Conservation (phyloP, 768 basidiomycete species). For the Cystofilobasidium capitatum region DNA sequence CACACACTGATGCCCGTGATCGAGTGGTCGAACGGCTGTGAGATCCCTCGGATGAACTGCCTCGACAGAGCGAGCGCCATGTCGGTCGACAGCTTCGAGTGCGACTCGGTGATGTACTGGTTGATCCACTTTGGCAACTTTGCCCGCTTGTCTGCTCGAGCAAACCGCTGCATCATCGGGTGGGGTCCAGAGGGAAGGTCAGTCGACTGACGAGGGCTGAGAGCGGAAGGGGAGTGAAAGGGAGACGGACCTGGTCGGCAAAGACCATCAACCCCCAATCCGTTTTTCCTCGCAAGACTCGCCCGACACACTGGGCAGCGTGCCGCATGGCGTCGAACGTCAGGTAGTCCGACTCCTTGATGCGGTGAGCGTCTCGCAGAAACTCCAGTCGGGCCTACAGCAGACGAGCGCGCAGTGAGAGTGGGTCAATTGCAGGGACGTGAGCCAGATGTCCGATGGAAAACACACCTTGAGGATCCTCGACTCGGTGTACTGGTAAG, state of each 20-base stretch:
- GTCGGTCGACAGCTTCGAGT: constrained; percentile 93
- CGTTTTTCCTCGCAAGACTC: constrained; percentile 93
- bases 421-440: background rate
- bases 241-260: constrained; percentile 75
- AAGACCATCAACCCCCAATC: constrained; percentile 99
- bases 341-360: constrained; percentile 94
- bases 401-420: background rate
- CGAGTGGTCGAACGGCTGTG: constrained; percentile 93
- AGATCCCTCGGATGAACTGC: constrained; percentile 95
- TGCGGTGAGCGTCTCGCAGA: constrained; percentile 93
- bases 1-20: constrained; percentile 89
- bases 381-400: constrained; percentile 77
- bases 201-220: background rate
- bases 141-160: constrained; percentile 49
- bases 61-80: constrained; percentile 93
- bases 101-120: constrained; percentile 96
- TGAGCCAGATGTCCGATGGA: background rate
- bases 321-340: constrained; percentile 99
- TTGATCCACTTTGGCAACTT: constrained; percentile 99
- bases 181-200: background rate
- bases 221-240: background rate
- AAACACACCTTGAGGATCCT: constrained; percentile 71
- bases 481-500: constrained; percentile 96
- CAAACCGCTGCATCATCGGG: constrained; percentile 33
- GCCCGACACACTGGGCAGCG: constrained; percentile 96